Evolutionary conservation across 345 rosid species (phyloP), one percentile per base, ranked within the genome.

Genomic region (Eucalyptus viminalis): DNA sequence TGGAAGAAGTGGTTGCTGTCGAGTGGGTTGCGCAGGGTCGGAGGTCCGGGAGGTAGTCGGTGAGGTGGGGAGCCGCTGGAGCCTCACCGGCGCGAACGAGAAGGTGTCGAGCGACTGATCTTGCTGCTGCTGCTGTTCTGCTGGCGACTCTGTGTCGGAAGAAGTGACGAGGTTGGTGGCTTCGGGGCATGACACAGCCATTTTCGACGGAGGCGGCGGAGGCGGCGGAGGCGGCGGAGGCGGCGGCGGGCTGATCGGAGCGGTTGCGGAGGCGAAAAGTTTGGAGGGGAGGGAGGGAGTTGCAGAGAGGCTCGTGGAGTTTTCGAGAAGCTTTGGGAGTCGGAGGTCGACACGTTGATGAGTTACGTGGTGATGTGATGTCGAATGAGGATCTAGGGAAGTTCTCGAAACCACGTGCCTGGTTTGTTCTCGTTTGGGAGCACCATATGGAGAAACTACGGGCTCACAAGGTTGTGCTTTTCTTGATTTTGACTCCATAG

Each of bases 1-100:
- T 86, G 96, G 93, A 92, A 97, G 90, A 91, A 94, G 31, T 91
- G 90, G 86, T 95, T 96, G 24, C 72, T 92, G 4, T 95, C 93
- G 12, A 97, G 93, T 14, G 99, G 99, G 89, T 95, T 96, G 24
- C 92, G 56, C 86, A 47, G 67, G 49, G 92, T 43, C 24, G 90
- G 89, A 95, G 94, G 80, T 21, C 40, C 16, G 91, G 89, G 90
- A 94, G 88, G 88, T 91, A 92, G 88, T 93, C 91, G 22, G 89
- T 54, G 22, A 93, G 91, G 91, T 92, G 95, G 37, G 94, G 25
- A 94, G 91, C 45, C 87, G 88, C 37, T 65, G 91, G 90, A 93
- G 92, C 31, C 88, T 89, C 49, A 93, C 58, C 43, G 92, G 60
- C 27, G 91, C 88, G 45, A 91, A 50, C 16, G 91, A 87, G 21